Percentiles rank a stretch among this genome's conserved stretches.
These are phyloP conservation scores for Herpotrichia juniperi DNA, from an alignment of 2,329 filamentous ascomycete species.

Conservation along the genomic window DNA sequence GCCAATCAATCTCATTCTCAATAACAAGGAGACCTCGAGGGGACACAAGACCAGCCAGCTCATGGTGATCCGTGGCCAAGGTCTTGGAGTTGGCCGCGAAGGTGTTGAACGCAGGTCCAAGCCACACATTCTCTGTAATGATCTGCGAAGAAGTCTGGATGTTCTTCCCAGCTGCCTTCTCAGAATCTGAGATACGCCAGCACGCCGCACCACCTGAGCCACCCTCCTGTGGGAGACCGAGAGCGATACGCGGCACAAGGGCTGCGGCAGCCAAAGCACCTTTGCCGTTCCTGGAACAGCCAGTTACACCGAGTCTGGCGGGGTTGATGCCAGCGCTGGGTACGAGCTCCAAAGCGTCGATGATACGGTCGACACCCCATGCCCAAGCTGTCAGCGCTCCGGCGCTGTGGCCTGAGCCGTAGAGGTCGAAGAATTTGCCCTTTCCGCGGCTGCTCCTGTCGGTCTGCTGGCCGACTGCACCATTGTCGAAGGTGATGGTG, in stretches of 20 bases:
- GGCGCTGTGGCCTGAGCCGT: slow-evolving; percentile 61
- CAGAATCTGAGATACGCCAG: slow-evolving; percentile 57
- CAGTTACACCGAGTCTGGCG: slow-evolving; percentile 59
- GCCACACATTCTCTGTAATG: slow-evolving; percentile 68
- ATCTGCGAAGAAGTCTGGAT: slow-evolving; percentile 67
- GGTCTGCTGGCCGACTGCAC: slow-evolving; percentile 61
- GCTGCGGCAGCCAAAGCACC: slow-evolving; percentile 67
- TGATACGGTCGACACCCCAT: slow-evolving; percentile 66
- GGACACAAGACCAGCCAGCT: slow-evolving; percentile 62
- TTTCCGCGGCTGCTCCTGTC: slow-evolving; percentile 56
- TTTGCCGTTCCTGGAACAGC: slow-evolving; percentile 70
- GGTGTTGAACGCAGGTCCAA: slow-evolving; percentile 61
- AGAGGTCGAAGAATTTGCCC: slow-evolving; percentile 66
- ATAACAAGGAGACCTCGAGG: slow-evolving; percentile 62
- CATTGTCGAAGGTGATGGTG: slow-evolving; percentile 65
- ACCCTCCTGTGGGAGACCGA: slow-evolving; percentile 68
- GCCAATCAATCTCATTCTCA: slow-evolving; percentile 66
- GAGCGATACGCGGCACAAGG: slow-evolving; percentile 63
- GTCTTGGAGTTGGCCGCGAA: slow-evolving; percentile 55
- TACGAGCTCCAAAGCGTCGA: slow-evolving; percentile 63
- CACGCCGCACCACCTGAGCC: slow-evolving; percentile 66
- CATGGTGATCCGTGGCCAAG: slow-evolving; percentile 64
- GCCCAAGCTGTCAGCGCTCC: slow-evolving; percentile 68
- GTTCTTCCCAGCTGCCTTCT: slow-evolving; percentile 60
- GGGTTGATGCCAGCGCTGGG: slow-evolving; percentile 54